Conservation (phyloP, 1,284 basidiomycete genomes). For the Tilletiaria anomala region DNA sequence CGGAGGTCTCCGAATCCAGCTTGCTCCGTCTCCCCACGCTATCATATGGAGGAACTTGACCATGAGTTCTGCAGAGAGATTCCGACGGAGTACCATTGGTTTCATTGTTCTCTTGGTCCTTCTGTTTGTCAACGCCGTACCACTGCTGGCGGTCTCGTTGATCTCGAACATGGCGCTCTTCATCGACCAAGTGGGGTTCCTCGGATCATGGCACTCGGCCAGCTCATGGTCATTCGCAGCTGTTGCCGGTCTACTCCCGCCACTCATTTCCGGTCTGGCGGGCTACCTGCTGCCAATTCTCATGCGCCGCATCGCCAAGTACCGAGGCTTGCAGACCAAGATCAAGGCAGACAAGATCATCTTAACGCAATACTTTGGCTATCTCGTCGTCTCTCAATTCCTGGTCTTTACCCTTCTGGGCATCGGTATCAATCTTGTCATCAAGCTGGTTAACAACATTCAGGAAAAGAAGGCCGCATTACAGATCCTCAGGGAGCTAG, state of each 20-base stretch:
- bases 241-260: constrained; percentile 28
- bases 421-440: constrained; percentile 24
- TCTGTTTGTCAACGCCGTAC: constrained; percentile 32
- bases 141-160: constrained; percentile 23
- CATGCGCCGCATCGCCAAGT: constrained; percentile 35
- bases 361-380: constrained; percentile 29
- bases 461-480: background rate
- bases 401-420: constrained; percentile 32
- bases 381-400: constrained; percentile 35
- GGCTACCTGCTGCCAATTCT: constrained; percentile 28
- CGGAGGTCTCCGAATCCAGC: constrained; percentile 16
- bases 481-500: no score
- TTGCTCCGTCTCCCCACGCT: constrained; percentile 28
- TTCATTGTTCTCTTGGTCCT: constrained; percentile 21
- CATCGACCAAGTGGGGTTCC: constrained; percentile 9
- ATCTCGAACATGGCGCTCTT: constrained; percentile 32
- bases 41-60: constrained; percentile 37
- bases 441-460: constrained; percentile 14
- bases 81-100: constrained; percentile 19
- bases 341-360: constrained; percentile 24
- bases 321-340: constrained; percentile 29
- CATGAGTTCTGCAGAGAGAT: constrained; percentile 12
- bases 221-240: constrained; percentile 26
- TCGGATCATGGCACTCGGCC: constrained; percentile 13
- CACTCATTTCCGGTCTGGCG: constrained; percentile 24